Base-by-base conservation (phyloP, 1,284 basidiomycete genomes). In the Leucoagaricus sp. region DNA sequence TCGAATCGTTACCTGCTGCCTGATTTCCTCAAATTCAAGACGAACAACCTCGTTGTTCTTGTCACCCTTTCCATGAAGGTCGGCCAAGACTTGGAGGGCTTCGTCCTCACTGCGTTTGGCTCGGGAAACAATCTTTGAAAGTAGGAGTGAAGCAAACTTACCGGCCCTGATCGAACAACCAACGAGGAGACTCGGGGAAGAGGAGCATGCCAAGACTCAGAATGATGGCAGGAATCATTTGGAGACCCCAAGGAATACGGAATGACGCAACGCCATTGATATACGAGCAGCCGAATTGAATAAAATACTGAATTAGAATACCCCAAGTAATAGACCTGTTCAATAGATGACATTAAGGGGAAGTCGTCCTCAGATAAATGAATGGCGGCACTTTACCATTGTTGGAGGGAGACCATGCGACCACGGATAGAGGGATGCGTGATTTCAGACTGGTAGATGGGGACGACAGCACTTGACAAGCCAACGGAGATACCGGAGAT, bases 1-100 rank as follows among this genome's bases (percentile, higher is more conserved):
- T 33, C 4, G 10, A 15, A 34, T 33, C 55, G 7, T 44, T n/a
- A 92, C 86, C 63, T 93, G 87, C 54, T 85, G 78, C 67, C 81
- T 85, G 70, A 94, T 94, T 72, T 94, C 90, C 61, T 85, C 81
- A 64, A 78, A 92, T 69, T 94, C 93, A 60, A 93, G 83, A 41
- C 82, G 75, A 28, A 94, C 92, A 17, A 94, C 79, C 38, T 84
- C 81, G 62, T 86, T 76, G 28, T 76, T 71, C 36, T 69, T 72
- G 67, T 93, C 77, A 23, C 92, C 92, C 38, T 77, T 73, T 48
- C 90, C 92, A 66, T 94, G 92, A 23, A 93, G 81, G 64, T 92
- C 86, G 23, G 90, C 87, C 34, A 94, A 78, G 61, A 94, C 85
- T 60, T 86, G 73, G 29, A 93, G 78, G 0, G 91, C 92, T 62